phyloP scores from a whole-genome alignment of 176 grass and related monocot species.

The Elymus sibiricus region DNA sequence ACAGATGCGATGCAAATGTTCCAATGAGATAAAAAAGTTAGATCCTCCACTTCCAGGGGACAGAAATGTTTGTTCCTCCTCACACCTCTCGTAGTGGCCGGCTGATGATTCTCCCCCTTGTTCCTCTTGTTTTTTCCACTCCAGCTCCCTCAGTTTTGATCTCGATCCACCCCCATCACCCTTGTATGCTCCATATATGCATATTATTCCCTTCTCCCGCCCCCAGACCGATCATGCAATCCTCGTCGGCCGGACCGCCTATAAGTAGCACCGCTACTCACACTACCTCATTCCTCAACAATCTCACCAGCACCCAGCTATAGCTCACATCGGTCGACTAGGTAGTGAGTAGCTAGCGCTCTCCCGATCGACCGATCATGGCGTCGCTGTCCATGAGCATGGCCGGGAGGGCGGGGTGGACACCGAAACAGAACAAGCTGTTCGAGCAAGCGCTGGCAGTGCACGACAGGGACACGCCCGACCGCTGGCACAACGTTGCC shows the following conservation, averaged over 20 bases:
- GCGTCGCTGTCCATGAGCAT: slow-evolving; percentile 42
- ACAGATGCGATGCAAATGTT: slow-evolving; percentile 33
- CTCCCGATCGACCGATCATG: neutral
- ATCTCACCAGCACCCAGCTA: slow-evolving; percentile 10
- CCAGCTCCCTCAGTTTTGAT: neutral
- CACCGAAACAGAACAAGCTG: slow-evolving; percentile 58
- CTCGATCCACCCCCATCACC: neutral
- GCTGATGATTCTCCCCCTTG: neutral
- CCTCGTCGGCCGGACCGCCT: neutral
- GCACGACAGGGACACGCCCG: slow-evolving; percentile 62
- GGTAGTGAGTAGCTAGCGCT: neutral
- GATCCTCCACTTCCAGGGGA: slow-evolving; percentile 44
- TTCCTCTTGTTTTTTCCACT: neutral
- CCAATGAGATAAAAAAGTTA: slow-evolving; percentile 35
- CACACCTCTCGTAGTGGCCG: neutral
- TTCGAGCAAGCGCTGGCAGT: slow-evolving; percentile 83
- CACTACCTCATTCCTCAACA: neutral
- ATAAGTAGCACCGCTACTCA: slow-evolving; percentile 29
- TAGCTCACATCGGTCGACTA: neutral
- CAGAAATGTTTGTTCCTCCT: slow-evolving; percentile 38
- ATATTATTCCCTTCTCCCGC: neutral
- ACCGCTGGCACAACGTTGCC: slow-evolving; percentile 79
- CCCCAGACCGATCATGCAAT: neutral
- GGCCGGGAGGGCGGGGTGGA: slow-evolving; percentile 38
- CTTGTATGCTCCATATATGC: neutral